These are phyloP conservation scores for Cordyceps cicadae DNA, from an alignment of 2,329 filamentous ascomycete genomes.

Conservation along the genomic window DNA sequence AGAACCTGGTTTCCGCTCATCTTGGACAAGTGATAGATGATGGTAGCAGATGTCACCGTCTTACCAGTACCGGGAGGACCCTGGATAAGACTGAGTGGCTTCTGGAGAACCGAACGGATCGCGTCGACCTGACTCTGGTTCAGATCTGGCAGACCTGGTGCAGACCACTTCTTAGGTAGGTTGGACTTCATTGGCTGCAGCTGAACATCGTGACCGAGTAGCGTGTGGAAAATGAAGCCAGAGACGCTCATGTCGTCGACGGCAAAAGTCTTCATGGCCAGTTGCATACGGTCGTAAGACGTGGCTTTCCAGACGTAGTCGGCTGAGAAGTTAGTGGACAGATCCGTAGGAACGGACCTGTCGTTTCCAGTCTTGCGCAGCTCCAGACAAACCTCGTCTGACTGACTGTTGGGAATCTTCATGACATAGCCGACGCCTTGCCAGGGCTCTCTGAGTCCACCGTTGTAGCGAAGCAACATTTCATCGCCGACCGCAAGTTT, in stretches of 20 bases:
- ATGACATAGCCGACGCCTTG: conserved; percentile 98
- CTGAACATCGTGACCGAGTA: conserved; percentile 90
- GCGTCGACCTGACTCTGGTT: conserved; percentile 95
- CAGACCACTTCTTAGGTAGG: conserved; percentile 93
- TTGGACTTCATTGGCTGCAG: conserved; percentile 92
- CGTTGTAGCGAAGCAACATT: conserved; percentile 95
- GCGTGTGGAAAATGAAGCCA: conserved; percentile 95
- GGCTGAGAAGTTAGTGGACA: conserved; percentile 94
- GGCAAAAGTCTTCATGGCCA: conserved; percentile 98
- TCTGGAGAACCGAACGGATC: conserved; percentile 89
- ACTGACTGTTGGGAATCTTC: conserved; percentile 99
- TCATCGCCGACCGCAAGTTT: conserved; percentile 97
- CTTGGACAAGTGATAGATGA: conserved; percentile 96
- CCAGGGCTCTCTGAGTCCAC: conserved; percentile 85
- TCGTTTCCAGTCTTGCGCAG: conserved; percentile 90
- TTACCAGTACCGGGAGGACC: conserved; percentile 96
- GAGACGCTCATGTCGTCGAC: conserved; percentile 98
- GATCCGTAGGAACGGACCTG: conserved; percentile 91
- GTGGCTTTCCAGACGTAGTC: conserved; percentile 99
- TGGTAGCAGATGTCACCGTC: conserved; percentile 95
- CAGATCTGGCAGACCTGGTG: conserved; percentile 85
- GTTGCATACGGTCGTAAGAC: conserved; percentile 97
- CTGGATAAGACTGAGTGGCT: conserved; percentile 90
- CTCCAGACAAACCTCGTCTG: conserved; percentile 93
- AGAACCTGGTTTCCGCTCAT: conserved; percentile 91